These are phyloP conservation scores for Scorias spongiosa DNA, from an alignment of 2,329 filamentous ascomycete species.

Conservation along the genomic window DNA sequence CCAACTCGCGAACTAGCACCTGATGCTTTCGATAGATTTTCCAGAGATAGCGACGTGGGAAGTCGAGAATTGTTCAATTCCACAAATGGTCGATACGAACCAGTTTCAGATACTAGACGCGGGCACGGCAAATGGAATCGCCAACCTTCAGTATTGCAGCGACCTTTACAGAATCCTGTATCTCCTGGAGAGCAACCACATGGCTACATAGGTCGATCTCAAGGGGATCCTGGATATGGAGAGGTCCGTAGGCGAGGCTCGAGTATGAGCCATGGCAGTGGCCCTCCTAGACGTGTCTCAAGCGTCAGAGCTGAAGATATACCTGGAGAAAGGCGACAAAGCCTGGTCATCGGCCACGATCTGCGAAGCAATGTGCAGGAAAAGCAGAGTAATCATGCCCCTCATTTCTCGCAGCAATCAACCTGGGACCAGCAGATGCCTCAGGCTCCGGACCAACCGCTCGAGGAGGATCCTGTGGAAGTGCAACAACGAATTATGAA, in stretches of 20 bases:
- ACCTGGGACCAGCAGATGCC: constrained; percentile 21
- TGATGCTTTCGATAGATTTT: constrained; percentile 81
- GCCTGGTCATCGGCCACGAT: constrained; percentile 18
- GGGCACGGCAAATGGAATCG: constrained; percentile 51
- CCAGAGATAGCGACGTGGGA: constrained; percentile 52
- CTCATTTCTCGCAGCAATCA: constrained; percentile 15
- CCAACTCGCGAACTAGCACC: constrained; percentile 73
- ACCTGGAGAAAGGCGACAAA: constrained; percentile 21
- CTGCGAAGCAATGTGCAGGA: constrained; percentile 17
- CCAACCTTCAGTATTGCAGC: constrained; percentile 65
- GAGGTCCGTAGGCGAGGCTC: constrained; percentile 58
- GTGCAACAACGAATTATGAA: constrained; percentile 41
- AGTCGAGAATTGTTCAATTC: constrained; percentile 81
- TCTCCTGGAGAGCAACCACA: constrained; percentile 69
- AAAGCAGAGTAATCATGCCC: constrained; percentile 7
- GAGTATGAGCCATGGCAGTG: constrained; percentile 78
- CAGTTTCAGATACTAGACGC: constrained; percentile 60
- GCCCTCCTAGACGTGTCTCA: constrained; percentile 49
- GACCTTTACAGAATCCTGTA: constrained; percentile 46
- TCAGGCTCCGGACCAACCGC: constrained; percentile 4
- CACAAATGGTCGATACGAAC: constrained; percentile 86
- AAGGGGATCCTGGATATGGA: constrained; percentile 41
- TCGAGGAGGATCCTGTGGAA: constrained; percentile 42
- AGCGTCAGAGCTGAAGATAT: constrained; percentile 32
- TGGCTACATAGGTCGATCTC: constrained; percentile 67